Evolutionary conservation across 2,329 filamentous ascomycete species (phyloP), one percentile per base, ranked within the genome.

Genomic region (Aspergillus chevalieri): DNA sequence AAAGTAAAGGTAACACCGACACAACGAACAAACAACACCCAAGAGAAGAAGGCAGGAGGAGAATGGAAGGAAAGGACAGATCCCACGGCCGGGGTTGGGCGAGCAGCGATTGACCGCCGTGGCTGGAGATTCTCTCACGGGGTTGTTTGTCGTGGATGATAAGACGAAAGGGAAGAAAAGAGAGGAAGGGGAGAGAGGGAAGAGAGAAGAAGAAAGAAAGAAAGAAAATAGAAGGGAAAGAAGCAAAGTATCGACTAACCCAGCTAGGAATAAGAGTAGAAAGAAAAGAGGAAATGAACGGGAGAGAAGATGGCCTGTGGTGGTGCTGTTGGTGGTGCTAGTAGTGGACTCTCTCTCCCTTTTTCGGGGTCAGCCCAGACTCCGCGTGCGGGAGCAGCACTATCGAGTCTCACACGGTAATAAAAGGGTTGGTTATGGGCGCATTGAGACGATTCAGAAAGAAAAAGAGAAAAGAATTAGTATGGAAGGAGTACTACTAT

Each of bases 151-250:
- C 41, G 30, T 51, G 47, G 47, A 45, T 51, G 52, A 43, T 52
- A 47, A 51, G 46, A 42, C 43, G 52, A 42, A 57, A 52, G 51
- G 45, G 42, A 26, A 52, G 21, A 49, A 47, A 50, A 55, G 6
- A 36, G 6, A 36, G 2, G 6, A 12, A 36, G n/a, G n/a, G n/a
- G n/a, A 2, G 5, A 14, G 6, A 52, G 44, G 55, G 49, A 54
- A 53, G 49, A 44, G 51, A 46, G 48, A 46, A 30, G 43, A 47
- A 52, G 52, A 21, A 52, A 47, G 44, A 24, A 50, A 28, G 14
- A 33, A 46, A 48, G 47, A 50, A 46, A 46, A 48, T 22, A 22
- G 21, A 22, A 22, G 21, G 33, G 46, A 36, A 50, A 52, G 49
- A 47, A 34, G 47, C 54, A 49, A 50, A 44, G 26, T 30, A 30